Evolutionary conservation across 768 basidiomycete genomes (phyloP).

Genomic region (Termitomyces sp.): DNA sequence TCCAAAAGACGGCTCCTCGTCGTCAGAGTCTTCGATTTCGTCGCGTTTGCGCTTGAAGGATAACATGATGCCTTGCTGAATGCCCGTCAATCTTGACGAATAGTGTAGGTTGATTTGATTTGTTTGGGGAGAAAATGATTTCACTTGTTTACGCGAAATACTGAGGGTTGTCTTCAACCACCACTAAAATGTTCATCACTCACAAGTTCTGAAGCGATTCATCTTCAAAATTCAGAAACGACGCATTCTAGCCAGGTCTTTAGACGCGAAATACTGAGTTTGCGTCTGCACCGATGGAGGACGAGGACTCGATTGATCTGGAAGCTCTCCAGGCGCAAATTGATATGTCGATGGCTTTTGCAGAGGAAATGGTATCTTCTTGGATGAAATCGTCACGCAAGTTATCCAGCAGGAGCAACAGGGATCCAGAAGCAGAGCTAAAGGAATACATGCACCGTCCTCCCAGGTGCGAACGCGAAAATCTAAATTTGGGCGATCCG

Average conservation of each 20-base stretch:
- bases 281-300: slow-evolving; percentile 14
- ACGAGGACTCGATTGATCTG: slow-evolving; percentile 56
- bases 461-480: slow-evolving; percentile 46
- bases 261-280: background rate
- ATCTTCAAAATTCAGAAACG: background rate
- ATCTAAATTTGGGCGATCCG: slow-evolving; percentile 3
- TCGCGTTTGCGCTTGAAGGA: slow-evolving; percentile 54
- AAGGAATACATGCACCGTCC: slow-evolving; percentile 68
- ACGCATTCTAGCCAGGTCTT: background rate
- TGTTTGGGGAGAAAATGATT: background rate
- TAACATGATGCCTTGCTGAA: slow-evolving; percentile 18
- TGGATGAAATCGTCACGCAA: slow-evolving; percentile 64
- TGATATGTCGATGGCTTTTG: slow-evolving; percentile 75
- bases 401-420: slow-evolving; percentile 30
- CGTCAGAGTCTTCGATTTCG: slow-evolving; percentile 47
- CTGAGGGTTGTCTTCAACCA: background rate
- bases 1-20: slow-evolving; percentile 60
- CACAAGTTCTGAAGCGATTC: background rate
- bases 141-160: background rate
- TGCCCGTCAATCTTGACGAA: background rate
- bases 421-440: slow-evolving; percentile 49
- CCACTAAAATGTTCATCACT: background rate
- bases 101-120: too few species aligned
- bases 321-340: slow-evolving; percentile 80
- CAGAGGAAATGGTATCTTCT: slow-evolving; percentile 68